These are phyloP conservation scores for Macrophomina tecta DNA, from an alignment of 2,329 filamentous ascomycete genomes.

Conservation along the genomic window DNA sequence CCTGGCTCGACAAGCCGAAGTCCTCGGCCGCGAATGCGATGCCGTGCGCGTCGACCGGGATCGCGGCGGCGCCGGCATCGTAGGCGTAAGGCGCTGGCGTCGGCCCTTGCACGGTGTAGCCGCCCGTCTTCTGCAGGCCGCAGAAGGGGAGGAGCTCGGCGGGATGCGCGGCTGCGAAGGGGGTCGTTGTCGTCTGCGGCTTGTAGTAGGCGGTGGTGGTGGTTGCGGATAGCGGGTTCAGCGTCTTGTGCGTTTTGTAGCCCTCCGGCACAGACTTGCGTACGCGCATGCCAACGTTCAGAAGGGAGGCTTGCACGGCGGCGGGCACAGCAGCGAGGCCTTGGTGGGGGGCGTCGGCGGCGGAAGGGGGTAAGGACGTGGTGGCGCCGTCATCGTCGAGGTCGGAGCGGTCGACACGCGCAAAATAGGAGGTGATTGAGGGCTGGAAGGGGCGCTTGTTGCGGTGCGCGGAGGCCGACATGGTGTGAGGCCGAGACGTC, in stretches of 20 bases:
- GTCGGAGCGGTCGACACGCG: slow-evolving; percentile 35
- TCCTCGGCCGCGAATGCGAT: slow-evolving; percentile 39
- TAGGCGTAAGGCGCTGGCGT: slow-evolving; percentile 45
- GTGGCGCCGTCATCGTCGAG: not conserved
- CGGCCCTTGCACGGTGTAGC: slow-evolving; percentile 44
- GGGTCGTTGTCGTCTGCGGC: not conserved
- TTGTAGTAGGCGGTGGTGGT: not conserved
- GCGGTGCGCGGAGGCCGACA: slow-evolving; percentile 36
- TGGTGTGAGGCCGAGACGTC: slow-evolving; percentile 22
- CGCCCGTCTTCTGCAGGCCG: slow-evolving; percentile 77
- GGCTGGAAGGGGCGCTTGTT: slow-evolving; percentile 54
- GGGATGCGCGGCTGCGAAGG: slow-evolving; percentile 32
- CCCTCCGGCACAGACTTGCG: slow-evolving; percentile 93
- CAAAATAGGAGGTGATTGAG: slow-evolving; percentile 53
- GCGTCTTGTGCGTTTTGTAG: slow-evolving; percentile 75
- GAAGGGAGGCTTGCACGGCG: slow-evolving; percentile 78
- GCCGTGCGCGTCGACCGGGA: slow-evolving; percentile 9
- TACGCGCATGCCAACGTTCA: slow-evolving; percentile 91
- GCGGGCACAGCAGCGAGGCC: slow-evolving; percentile 58
- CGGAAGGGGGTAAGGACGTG: slow-evolving; percentile 4
- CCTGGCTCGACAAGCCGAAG: slow-evolving; percentile 43
- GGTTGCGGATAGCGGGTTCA: not conserved
- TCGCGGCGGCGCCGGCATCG: slow-evolving; percentile 44
- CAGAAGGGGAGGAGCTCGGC: slow-evolving; percentile 80
- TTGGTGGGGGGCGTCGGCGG: not conserved